Evolutionary conservation across 1,284 basidiomycete species (phyloP), one percentile per base, ranked within the genome.

Genomic region (Mycosarcoma mackinlayi): DNA sequence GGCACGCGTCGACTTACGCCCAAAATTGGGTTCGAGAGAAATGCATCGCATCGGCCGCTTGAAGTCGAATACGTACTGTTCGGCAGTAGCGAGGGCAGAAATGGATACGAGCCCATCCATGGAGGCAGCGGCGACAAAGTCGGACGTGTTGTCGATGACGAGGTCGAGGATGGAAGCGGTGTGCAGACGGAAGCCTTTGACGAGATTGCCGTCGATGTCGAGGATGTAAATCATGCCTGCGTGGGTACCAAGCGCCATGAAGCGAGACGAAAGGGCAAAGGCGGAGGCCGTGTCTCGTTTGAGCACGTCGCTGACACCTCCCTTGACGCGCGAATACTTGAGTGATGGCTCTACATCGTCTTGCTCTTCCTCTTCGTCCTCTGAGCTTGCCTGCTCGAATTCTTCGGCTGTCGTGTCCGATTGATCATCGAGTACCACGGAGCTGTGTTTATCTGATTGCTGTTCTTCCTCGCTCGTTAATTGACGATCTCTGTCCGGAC

Each of bases 31-130:
- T 78, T 98, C 95, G 51, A 98, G 87, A 1, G 93, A 89, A 28
- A 98, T 87, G 5, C 91, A 90, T 5, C 92, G 89, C 87, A 98
- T 90, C 0, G 94, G 95, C 9, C 96, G 89, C 77, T 92, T 92
- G 85, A 95, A 89, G 83, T 98, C 91, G 80, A 96, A 95, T 1
- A 88, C 87, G 80, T 95, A 94, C 82, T 97, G 93, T 56, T 81
- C 82, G 0, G 90, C 85, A 0, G 89, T 89, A 4, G 90, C 89
- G 4, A 97, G 84, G 0, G 94, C 93, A 69, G 92, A 90, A 41
- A 98, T 89, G 52, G 92, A 89, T 53, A 96, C 91, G 85, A 94
- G 91, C 83, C 94, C 96, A 83, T 98, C 95, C 78, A 98, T 89
- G 6, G 93, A 94, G 0, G 94, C 92, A 9, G 93, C 94, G 1